These are phyloP conservation scores for Fomitopsis pinicola DNA, from an alignment of 1,284 basidiomycete genomes.

Conservation along the genomic window DNA sequence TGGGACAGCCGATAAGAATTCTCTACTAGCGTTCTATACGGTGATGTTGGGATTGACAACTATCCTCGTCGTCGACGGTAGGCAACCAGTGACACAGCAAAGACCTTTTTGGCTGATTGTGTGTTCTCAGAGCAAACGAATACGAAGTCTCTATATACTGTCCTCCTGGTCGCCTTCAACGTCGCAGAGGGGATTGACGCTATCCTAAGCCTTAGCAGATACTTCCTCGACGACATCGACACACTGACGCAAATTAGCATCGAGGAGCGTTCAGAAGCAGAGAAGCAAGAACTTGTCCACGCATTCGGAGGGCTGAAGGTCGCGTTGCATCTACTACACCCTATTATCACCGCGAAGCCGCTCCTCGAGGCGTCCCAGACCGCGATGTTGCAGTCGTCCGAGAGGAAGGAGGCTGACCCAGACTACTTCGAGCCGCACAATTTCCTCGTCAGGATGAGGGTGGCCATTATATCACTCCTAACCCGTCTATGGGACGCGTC, in stretches of 20 bases:
- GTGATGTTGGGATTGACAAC: slow-evolving; percentile 73
- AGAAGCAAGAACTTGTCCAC: slow-evolving; percentile 64
- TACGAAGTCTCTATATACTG: slow-evolving; percentile 77
- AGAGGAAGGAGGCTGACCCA: slow-evolving; percentile 71
- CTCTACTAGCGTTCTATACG: slow-evolving; percentile 67
- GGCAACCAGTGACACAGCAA: slow-evolving; percentile 17
- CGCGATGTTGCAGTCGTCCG: slow-evolving; percentile 62
- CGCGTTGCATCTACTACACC: slow-evolving; percentile 73
- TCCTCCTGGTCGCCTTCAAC: slow-evolving; percentile 76
- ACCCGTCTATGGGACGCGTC: slow-evolving; percentile 76
- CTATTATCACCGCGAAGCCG: slow-evolving; percentile 75
- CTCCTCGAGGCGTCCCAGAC: slow-evolving; percentile 88
- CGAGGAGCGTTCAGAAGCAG: slow-evolving; percentile 53
- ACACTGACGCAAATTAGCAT: slow-evolving; percentile 40
- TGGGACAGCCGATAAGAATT: slow-evolving; percentile 45
- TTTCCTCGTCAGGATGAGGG: slow-evolving; percentile 81
- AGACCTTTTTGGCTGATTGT: background rate
- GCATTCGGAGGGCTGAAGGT: slow-evolving; percentile 82
- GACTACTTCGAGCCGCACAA: slow-evolving; percentile 84
- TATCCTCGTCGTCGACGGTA: slow-evolving; percentile 82
- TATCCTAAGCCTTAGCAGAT: slow-evolving; percentile 58
- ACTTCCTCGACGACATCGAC: slow-evolving; percentile 57
- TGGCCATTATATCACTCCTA: slow-evolving; percentile 66
- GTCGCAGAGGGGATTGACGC: slow-evolving; percentile 70
- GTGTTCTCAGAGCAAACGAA: slow-evolving; percentile 61